A percentile compares a stretch with the other conserved stretches of the same genome.
These are phyloP conservation scores for Nannochloris sp. DNA, from an alignment of 139 green algal species.

Conservation along the genomic window DNA sequence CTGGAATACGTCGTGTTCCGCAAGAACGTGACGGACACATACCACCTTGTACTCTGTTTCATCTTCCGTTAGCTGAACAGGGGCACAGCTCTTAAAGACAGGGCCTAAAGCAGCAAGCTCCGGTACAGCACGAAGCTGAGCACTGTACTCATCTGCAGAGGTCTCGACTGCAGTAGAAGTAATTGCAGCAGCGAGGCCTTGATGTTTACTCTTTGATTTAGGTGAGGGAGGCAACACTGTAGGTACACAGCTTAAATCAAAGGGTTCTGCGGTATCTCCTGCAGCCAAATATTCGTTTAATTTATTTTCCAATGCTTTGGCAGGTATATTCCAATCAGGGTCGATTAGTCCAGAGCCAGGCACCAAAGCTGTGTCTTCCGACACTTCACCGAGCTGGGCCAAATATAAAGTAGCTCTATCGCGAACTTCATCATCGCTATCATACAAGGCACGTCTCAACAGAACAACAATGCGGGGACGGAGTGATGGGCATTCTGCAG, in stretches of 20 bases:
- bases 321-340: slow-evolving; percentile 49
- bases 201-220: slow-evolving; percentile 8
- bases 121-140: slow-evolving; percentile 55
- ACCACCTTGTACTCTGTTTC: slow-evolving; percentile 87
- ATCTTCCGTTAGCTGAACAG: slow-evolving; percentile 80
- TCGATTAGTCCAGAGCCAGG: slow-evolving; percentile 31
- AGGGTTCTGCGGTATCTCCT: slow-evolving; percentile 46
- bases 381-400: slow-evolving; percentile 54
- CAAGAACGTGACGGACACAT: slow-evolving; percentile 81
- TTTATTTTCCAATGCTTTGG: slow-evolving; percentile 69
- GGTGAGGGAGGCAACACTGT: slow-evolving; percentile 1
- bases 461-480: slow-evolving; percentile 74
- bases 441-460: slow-evolving; percentile 81
- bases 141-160: slow-evolving; percentile 33
- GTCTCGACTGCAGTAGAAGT: background rate
- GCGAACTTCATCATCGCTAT: slow-evolving; percentile 97
- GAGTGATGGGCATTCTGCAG: slow-evolving; percentile 51
- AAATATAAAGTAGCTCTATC: slow-evolving; percentile 92
- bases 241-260: slow-evolving; percentile 59
- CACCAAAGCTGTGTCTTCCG: background rate
- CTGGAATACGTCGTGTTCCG: slow-evolving; percentile 80
- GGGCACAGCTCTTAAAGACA: slow-evolving; percentile 83
- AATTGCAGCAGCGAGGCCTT: slow-evolving; percentile 29
- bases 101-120: slow-evolving; percentile 69
- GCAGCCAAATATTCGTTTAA: slow-evolving; percentile 71